phyloP scores from a whole-genome alignment of 2,329 filamentous ascomycete species.

The Phyllosticta capitalensis region DNA sequence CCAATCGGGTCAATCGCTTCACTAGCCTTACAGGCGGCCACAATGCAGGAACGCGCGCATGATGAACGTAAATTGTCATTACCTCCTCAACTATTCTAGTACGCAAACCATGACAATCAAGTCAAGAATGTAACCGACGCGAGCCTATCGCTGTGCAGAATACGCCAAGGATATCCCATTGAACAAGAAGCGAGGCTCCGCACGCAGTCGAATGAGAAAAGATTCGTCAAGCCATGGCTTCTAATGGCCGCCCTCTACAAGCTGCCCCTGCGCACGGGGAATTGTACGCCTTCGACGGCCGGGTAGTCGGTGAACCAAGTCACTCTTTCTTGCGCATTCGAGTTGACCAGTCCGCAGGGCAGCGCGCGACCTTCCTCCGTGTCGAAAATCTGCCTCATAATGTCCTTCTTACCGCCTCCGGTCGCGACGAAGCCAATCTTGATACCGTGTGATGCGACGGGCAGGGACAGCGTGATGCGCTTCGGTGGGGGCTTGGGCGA shows the following conservation, averaged over 20 bases:
- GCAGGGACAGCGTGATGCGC: slow-evolving; percentile 85
- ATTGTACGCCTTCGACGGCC: slow-evolving; percentile 76
- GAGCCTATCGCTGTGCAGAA: slow-evolving; percentile 7
- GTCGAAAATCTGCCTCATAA: slow-evolving; percentile 89
- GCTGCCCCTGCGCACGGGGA: slow-evolving; percentile 60
- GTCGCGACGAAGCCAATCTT: slow-evolving; percentile 89
- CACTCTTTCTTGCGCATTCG: slow-evolving; percentile 71
- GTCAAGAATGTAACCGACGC: slow-evolving; percentile 3
- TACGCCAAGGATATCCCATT: slow-evolving; percentile 11
- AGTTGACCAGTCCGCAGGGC: slow-evolving; percentile 82
- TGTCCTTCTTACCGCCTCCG: slow-evolving; percentile 78
- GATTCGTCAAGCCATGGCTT: slow-evolving; percentile 5
- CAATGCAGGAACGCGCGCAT: not conserved
- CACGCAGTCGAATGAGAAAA: slow-evolving; percentile 1
- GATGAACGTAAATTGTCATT: not conserved
- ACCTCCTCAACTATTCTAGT: not conserved
- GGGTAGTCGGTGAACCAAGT: slow-evolving; percentile 91
- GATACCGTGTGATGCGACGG: slow-evolving; percentile 78
- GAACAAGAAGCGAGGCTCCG: slow-evolving; percentile 4
- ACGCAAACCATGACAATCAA: not conserved
- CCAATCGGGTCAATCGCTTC: not conserved
- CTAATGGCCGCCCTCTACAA: slow-evolving; percentile 32
- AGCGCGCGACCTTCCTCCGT: slow-evolving; percentile 60
- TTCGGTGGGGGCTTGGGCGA: slow-evolving; percentile 88
- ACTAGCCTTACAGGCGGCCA: not conserved